These are phyloP conservation scores for Macrolepiota fuliginosa DNA, from an alignment of 768 basidiomycete species.

Conservation along the genomic window DNA sequence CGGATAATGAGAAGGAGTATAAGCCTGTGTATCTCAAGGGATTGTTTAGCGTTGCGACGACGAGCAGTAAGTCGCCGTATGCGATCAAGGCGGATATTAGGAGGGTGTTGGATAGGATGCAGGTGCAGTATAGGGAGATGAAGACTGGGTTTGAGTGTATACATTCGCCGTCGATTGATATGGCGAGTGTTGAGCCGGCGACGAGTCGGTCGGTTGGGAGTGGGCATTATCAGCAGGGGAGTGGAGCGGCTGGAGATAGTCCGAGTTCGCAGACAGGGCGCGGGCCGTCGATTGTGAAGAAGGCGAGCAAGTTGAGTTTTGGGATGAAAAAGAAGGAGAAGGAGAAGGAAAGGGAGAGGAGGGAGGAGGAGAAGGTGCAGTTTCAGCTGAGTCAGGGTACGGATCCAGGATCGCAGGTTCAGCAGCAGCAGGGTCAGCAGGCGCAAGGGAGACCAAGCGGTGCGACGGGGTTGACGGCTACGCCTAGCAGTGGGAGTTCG, in stretches of 20 bases:
- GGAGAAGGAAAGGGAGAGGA: conserved; percentile 45
- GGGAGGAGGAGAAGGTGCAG: conserved; percentile 36
- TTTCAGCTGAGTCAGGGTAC: neutral
- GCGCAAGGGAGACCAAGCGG: conserved; percentile 35
- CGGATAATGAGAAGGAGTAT: conserved; percentile 59
- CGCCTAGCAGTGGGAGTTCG: conserved; percentile 73
- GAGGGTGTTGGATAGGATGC: conserved; percentile 89
- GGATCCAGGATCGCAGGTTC: conserved; percentile 2
- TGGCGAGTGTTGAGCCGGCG: conserved; percentile 62
- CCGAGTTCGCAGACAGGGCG: conserved; percentile 24
- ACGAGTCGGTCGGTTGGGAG: conserved; percentile 24
- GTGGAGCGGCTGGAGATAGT: conserved; percentile 39
- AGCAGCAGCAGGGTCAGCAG: conserved; percentile 17
- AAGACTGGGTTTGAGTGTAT: conserved; percentile 95
- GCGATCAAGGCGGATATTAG: conserved; percentile 83
- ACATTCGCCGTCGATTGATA: conserved; percentile 90
- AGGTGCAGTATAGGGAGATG: conserved; percentile 90
- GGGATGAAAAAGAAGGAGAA: conserved; percentile 56
- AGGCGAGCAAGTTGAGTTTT: conserved; percentile 79
- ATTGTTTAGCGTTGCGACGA: conserved; percentile 94
- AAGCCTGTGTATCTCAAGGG: conserved; percentile 97
- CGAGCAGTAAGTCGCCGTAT: conserved; percentile 82
- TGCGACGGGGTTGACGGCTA: conserved; percentile 54
- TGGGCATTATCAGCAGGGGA: conserved; percentile 33
- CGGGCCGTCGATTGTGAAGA: conserved; percentile 61